Base-by-base conservation (phyloP, 179 eudicot species). In the Actinidia polygama region DNA sequence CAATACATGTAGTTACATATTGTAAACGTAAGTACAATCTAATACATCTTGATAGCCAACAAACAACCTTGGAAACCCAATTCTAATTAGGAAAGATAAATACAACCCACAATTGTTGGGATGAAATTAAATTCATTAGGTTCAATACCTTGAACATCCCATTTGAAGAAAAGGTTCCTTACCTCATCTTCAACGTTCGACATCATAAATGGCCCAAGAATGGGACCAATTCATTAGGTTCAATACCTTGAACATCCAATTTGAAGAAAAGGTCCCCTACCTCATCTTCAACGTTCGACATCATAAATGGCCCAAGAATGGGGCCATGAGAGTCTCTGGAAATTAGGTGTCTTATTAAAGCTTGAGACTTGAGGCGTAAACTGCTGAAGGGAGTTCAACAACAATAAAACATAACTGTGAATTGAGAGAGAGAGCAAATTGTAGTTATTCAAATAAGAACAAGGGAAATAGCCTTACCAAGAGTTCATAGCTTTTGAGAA, bases 121-220 rank as follows among this genome's bases (percentile, higher is more conserved):
- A 95, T 97, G 73, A 90, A 93, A 87, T 84, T 91, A 80, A 89
- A 94, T 85, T 86, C 94, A 83, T 94, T 95, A 6, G 97, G 97
- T 61, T 86, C 88, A 79, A 94, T 81, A 53, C 93, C 93, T 18
- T 78, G 79, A 19, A 82, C 83, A 23, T 91, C 86, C 99, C 94
- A 94, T 81, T 81, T 81, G 58, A 85, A 71, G 63, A 91, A 94
- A 55, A 93, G 64, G 80, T 67, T 81, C 63, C 93, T 77, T 19
- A 97, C 95, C 5, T 92, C 88, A 21, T 70, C 36, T 59, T 86
- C 94, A 21, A 81, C 82, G 24, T 88, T 87, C 19, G 83, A 80
- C 72, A 30, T 30, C 36, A 30, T 30, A 30, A 30, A 30, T 90
- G 94, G 0, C 90, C 93, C 49, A 92, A 89, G 71, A 90, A 91